Conservation (phyloP, 148 eudicot genomes). For the Salicornia ramosissima region DNA sequence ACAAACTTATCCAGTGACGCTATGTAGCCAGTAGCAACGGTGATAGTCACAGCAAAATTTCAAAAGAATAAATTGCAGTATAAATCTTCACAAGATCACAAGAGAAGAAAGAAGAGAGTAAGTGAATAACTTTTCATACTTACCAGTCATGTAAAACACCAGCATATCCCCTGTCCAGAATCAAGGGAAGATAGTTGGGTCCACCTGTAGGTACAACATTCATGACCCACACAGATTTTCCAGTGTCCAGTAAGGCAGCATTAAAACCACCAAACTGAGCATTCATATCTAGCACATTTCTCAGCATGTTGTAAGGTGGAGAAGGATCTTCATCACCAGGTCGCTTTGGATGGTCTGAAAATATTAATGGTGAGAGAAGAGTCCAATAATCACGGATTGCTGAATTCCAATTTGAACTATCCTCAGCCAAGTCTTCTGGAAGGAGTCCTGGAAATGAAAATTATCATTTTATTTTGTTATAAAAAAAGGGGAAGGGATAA, state of each 20-base stretch:
- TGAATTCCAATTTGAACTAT: slow-evolving; percentile 51
- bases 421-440: slow-evolving; percentile 65
- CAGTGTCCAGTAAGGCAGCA: slow-evolving; percentile 66
- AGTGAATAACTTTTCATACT: slow-evolving; percentile 10
- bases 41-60: neutral
- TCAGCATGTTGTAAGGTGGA: slow-evolving; percentile 90
- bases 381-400: slow-evolving; percentile 83
- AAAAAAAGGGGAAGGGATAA: too few relatives aligned
- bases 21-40: neutral
- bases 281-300: slow-evolving; percentile 95
- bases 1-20: neutral
- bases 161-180: slow-evolving; percentile 73
- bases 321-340: slow-evolving; percentile 97
- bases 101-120: slow-evolving; percentile 1
- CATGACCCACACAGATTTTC: slow-evolving; percentile 95
- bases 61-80: neutral
- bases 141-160: slow-evolving; percentile 95
- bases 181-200: slow-evolving; percentile 64
- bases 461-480: neutral
- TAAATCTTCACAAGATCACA: neutral
- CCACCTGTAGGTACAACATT: slow-evolving; percentile 80
- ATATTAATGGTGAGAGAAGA: slow-evolving; percentile 80
- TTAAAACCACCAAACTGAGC: slow-evolving; percentile 81
- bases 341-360: slow-evolving; percentile 95
- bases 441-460: slow-evolving; percentile 41